Conservation (phyloP, 1,284 basidiomycete species). For the Trichosporon inkin region DNA sequence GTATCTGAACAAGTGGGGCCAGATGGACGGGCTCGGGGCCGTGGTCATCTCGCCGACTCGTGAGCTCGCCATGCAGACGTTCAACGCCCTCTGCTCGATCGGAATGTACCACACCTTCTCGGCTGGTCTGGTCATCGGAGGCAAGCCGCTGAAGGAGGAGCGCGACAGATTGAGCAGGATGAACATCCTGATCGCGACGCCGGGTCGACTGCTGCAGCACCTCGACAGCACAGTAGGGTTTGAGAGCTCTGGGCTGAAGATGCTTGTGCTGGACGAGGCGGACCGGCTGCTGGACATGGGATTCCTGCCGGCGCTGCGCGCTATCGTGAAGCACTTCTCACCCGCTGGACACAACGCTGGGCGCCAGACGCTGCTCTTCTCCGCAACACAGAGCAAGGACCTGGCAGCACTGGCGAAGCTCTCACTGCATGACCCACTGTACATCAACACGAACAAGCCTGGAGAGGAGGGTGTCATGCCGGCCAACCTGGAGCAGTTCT, state of each 20-base stretch:
- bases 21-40: slow-evolving; percentile 80
- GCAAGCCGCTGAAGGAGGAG: slow-evolving; percentile 93
- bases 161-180: slow-evolving; percentile 79
- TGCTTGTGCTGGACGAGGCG: slow-evolving; percentile 95
- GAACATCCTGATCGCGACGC: slow-evolving; percentile 97
- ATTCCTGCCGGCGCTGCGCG: slow-evolving; percentile 81
- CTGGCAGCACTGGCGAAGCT: slow-evolving; percentile 85
- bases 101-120: slow-evolving; percentile 89
- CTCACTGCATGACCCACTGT: slow-evolving; percentile 76
- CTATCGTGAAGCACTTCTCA: slow-evolving; percentile 70
- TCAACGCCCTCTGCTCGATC: slow-evolving; percentile 87
- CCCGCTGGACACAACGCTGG: slow-evolving; percentile 60
- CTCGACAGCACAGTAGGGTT: slow-evolving; percentile 98
- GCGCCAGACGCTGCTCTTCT: slow-evolving; percentile 92
- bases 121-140: slow-evolving; percentile 92
- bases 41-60: slow-evolving; percentile 92
- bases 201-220: slow-evolving; percentile 90
- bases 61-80: slow-evolving; percentile 95
- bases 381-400: slow-evolving; percentile 91
- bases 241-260: slow-evolving; percentile 80
- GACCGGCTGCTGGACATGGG: slow-evolving; percentile 97
- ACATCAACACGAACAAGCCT: slow-evolving; percentile 61
- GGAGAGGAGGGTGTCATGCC: slow-evolving; percentile 58
- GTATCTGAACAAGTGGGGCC: slow-evolving; percentile 71
- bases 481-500: slow-evolving; percentile 81